Percentiles rank a stretch among this genome's conserved stretches.
Evolutionary conservation across 78 protist genomes (phyloP).

Genomic region (Acrasis kona): DNA sequence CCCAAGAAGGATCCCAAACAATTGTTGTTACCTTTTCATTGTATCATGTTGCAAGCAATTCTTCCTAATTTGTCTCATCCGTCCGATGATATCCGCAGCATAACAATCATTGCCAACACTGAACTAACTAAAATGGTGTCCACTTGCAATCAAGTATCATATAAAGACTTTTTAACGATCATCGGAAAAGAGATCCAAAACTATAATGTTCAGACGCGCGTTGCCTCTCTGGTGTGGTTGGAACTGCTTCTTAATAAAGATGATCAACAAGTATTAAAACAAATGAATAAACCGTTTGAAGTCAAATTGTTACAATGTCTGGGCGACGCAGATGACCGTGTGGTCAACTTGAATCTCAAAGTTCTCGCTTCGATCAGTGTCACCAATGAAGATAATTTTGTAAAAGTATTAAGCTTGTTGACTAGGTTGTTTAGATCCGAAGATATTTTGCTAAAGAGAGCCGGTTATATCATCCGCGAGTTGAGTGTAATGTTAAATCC

Average conservation of each 20-base stretch:
- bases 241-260: constrained; percentile 4
- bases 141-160: background rate
- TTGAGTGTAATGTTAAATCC: too few species aligned
- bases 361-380: constrained; percentile 49
- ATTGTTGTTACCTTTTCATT: background rate
- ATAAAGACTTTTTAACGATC: background rate
- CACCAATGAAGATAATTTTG: too few species aligned
- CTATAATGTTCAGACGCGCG: background rate
- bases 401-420: too few species aligned
- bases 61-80: background rate
- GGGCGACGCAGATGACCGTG: constrained; percentile 21
- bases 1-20: too few species aligned
- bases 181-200: background rate
- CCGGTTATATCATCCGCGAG: too few species aligned
- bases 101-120: too few species aligned
- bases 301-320: constrained; percentile 10
- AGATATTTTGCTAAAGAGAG: too few species aligned
- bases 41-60: background rate
- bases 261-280: background rate
- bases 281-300: background rate
- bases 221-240: constrained; percentile 2
- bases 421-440: too few species aligned
- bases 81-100: too few species aligned
- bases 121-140: too few species aligned
- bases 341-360: constrained; percentile 38